phyloP scores from a whole-genome alignment of 2,329 filamentous ascomycete genomes.

The Plectosphaerella cucumerina region DNA sequence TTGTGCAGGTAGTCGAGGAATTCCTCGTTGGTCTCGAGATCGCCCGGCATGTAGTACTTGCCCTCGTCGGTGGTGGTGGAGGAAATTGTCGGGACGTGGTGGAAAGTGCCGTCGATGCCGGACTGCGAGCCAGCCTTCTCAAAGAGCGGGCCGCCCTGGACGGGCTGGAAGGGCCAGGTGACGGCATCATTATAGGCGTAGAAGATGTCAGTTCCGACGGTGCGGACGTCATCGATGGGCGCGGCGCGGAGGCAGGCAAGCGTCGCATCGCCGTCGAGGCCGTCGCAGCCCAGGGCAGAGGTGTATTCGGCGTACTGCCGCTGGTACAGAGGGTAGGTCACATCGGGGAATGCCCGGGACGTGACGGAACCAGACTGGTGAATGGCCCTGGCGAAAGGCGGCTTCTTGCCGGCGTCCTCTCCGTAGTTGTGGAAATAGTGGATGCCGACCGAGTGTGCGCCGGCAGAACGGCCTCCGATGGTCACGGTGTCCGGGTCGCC shows the following conservation, averaged over 20 bases:
- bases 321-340: conserved; percentile 25
- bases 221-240: conserved; percentile 28
- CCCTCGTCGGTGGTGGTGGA: conserved; percentile 31
- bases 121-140: conserved; percentile 40
- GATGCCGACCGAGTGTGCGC: conserved; percentile 34
- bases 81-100: conserved; percentile 30
- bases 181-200: conserved; percentile 30
- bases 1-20: conserved; percentile 31
- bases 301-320: conserved; percentile 25
- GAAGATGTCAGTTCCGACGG: conserved; percentile 33
- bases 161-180: conserved; percentile 46
- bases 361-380: conserved; percentile 33
- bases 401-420: conserved; percentile 18
- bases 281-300: conserved; percentile 21
- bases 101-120: conserved; percentile 31
- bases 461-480: conserved; percentile 51
- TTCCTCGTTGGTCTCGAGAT: conserved; percentile 28
- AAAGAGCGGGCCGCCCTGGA: conserved; percentile 37
- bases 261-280: conserved; percentile 21
- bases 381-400: conserved; percentile 27
- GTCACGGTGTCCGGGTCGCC: conserved; percentile 48
- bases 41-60: conserved; percentile 25
- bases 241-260: conserved; percentile 33
- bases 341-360: conserved; percentile 29
- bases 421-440: conserved; percentile 34